A percentile compares a stretch with the other conserved stretches of the same genome.
Conservation (phyloP, 1,284 basidiomycete genomes). For the Ceratobasidium sp. region DNA sequence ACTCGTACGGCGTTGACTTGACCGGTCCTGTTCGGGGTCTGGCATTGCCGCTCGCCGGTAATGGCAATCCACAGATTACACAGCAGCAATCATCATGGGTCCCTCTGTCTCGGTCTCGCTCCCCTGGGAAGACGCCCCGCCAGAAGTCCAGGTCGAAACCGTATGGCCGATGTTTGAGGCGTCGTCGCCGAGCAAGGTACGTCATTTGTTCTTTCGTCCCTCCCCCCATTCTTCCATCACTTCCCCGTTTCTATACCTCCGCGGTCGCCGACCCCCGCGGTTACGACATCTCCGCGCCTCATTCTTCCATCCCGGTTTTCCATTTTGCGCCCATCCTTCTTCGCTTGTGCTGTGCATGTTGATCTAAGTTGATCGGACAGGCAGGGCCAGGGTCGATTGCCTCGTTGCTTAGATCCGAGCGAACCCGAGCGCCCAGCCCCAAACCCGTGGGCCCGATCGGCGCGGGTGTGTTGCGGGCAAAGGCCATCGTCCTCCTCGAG, state of each 20-base stretch:
- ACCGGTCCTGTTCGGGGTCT: background rate
- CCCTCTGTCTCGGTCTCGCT: conserved; percentile 13
- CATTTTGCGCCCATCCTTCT: background rate
- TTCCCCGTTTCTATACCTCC: background rate
- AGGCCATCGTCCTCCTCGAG: conserved; percentile 32
- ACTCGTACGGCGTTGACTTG: background rate
- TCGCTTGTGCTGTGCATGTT: background rate
- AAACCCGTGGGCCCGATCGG: background rate
- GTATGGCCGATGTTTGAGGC: conserved; percentile 29
- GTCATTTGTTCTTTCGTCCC: background rate
- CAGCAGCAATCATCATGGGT: conserved; percentile 37
- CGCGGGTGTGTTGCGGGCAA: conserved; percentile 1
- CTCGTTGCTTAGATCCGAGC: conserved; percentile 9
- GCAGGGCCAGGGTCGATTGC: conserved; percentile 16
- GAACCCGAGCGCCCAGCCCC: conserved; percentile 11
- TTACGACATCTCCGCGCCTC: no score
- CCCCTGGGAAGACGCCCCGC: conserved; percentile 38
- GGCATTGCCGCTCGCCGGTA: background rate
- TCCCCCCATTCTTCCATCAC: background rate
- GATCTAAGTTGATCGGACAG: background rate
- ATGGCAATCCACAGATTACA: conserved; percentile 35
- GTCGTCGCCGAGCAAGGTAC: conserved; percentile 4
- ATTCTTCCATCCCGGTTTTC: background rate
- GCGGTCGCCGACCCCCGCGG: no score
- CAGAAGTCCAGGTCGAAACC: conserved; percentile 22